Evolutionary conservation across 495 filamentous ascomycete genomes (phyloP).

Genomic region (Pyronema omphalodes): DNA sequence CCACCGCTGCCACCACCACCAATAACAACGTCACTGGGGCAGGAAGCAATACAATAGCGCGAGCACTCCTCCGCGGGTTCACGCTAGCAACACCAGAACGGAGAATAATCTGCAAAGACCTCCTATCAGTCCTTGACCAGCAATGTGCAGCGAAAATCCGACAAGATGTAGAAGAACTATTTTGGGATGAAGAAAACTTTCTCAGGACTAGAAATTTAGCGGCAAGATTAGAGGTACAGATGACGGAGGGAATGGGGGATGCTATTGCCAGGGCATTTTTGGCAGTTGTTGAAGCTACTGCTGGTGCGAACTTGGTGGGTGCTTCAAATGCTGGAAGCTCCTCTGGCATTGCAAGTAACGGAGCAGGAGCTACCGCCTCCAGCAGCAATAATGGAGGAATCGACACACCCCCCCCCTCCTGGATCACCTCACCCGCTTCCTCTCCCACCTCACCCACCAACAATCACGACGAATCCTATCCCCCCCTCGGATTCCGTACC

Average conservation of each 20-base stretch:
- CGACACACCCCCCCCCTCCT: too few relatives aligned
- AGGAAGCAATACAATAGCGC: conserved; percentile 10
- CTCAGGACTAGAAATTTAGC: conserved; percentile 9
- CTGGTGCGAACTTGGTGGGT: too few relatives aligned
- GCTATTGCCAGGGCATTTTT: conserved; percentile 20
- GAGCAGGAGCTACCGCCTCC: too few relatives aligned
- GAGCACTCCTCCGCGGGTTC: conserved; percentile 19
- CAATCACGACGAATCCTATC: too few relatives aligned
- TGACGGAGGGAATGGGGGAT: conserved; percentile 18
- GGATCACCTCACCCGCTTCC: too few relatives aligned
- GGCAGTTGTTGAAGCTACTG: conserved; percentile 26
- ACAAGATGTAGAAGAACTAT: conserved; percentile 20
- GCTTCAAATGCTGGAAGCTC: too few relatives aligned
- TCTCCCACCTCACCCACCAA: too few relatives aligned
- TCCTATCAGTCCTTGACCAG: conserved; percentile 5
- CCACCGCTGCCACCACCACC: neutral
- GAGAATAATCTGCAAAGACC: conserved; percentile 19
- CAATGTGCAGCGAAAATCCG: neutral
- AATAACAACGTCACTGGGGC: too few relatives aligned
- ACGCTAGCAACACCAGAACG: conserved; percentile 18
- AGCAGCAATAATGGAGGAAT: too few relatives aligned
- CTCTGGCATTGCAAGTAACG: too few relatives aligned
- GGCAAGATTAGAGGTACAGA: conserved; percentile 11
- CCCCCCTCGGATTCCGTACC: too few relatives aligned
- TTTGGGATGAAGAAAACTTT: conserved; percentile 17